Evolutionary conservation across 2,329 filamentous ascomycete species (phyloP).

Genomic region (Curvularia sp.): DNA sequence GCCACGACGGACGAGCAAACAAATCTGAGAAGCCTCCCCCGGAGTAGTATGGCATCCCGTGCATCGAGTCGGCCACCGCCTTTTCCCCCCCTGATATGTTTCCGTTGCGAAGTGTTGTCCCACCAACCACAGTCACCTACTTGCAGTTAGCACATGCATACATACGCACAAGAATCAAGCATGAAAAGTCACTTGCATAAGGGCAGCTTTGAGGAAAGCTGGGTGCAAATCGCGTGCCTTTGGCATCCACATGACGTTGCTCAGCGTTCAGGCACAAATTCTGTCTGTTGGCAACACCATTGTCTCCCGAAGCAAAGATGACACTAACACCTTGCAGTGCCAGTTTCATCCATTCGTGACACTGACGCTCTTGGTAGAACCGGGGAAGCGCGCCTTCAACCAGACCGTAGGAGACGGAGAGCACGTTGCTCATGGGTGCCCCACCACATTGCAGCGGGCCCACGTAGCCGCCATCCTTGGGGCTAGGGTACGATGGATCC

Average conservation of each 20-base stretch:
- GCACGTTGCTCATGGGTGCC: slow-evolving; percentile 57
- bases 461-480: slow-evolving; percentile 25
- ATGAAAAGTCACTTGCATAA: slow-evolving; percentile 54
- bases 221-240: slow-evolving; percentile 55
- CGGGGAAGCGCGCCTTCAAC: slow-evolving; percentile 60
- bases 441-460: slow-evolving; percentile 48
- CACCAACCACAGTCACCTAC: slow-evolving; percentile 64
- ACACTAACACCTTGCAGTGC: slow-evolving; percentile 53
- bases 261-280: slow-evolving; percentile 24
- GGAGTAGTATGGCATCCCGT: slow-evolving; percentile 16
- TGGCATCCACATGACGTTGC: slow-evolving; percentile 17
- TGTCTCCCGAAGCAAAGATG: slow-evolving; percentile 58
- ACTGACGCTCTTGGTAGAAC: slow-evolving; percentile 59
- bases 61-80: slow-evolving; percentile 32
- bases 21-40: slow-evolving; percentile 56
- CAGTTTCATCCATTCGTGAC: slow-evolving; percentile 57
- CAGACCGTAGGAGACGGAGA: slow-evolving; percentile 62
- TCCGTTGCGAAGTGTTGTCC: slow-evolving; percentile 48
- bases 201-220: slow-evolving; percentile 70
- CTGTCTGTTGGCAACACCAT: slow-evolving; percentile 25
- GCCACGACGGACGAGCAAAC: slow-evolving; percentile 57
- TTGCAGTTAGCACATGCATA: background rate
- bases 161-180: background rate
- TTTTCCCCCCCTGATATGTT: slow-evolving; percentile 56
- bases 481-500: slow-evolving; percentile 26